These are phyloP conservation scores for Apiospora arundinis DNA, from an alignment of 2,329 filamentous ascomycete genomes.

Conservation along the genomic window DNA sequence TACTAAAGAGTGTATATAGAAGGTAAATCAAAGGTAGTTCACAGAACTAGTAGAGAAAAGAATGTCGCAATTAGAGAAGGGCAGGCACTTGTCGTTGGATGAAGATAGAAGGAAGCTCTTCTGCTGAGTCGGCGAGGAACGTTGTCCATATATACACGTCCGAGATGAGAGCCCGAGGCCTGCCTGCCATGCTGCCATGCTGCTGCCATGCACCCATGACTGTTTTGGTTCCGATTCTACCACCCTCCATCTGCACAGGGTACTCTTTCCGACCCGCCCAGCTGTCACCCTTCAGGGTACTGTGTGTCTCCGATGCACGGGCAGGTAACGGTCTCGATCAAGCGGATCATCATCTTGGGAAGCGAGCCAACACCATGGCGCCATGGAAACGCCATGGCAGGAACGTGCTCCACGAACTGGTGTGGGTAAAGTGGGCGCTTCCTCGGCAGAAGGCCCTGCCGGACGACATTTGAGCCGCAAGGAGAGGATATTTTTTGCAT, in stretches of 20 bases:
- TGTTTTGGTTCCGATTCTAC: background rate
- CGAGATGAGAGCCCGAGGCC: background rate
- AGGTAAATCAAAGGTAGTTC: slow-evolving; percentile 35
- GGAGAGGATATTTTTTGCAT: background rate
- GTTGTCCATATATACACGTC: slow-evolving; percentile 21
- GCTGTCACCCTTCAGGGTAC: background rate
- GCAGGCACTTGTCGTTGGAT: slow-evolving; percentile 37
- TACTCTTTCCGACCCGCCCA: background rate
- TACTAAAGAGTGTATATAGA: slow-evolving; percentile 35
- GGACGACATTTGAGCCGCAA: background rate
- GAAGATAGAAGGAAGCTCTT: slow-evolving; percentile 28
- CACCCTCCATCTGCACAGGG: background rate
- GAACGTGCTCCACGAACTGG: slow-evolving; percentile 8
- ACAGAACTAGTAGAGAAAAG: slow-evolving; percentile 40
- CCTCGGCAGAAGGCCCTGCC: slow-evolving; percentile 6
- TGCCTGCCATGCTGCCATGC: no score
- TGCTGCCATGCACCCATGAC: background rate
- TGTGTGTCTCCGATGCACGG: slow-evolving; percentile 2
- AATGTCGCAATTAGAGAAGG: slow-evolving; percentile 36
- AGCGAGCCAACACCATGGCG: slow-evolving; percentile 7
- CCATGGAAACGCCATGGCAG: background rate
- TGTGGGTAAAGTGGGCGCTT: slow-evolving; percentile 14
- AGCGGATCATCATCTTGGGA: slow-evolving; percentile 2
- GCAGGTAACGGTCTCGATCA: background rate
- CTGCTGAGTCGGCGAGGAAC: background rate